Percentiles rank a stretch among this genome's conserved stretches.
These are phyloP conservation scores for Trametes punicea DNA, from an alignment of 768 basidiomycete genomes.

Conservation along the genomic window DNA sequence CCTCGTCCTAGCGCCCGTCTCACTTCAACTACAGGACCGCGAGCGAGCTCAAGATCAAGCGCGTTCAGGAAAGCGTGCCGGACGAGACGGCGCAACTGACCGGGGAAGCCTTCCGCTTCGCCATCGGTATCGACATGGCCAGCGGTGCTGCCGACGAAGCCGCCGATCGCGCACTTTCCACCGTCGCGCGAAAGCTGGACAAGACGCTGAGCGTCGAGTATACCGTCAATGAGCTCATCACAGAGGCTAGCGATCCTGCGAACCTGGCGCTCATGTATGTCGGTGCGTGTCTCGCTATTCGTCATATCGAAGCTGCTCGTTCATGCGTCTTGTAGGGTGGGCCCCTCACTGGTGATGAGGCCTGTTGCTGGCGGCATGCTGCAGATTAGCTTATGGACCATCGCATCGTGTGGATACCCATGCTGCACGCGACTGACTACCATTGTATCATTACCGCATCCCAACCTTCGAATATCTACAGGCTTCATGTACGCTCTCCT, in stretches of 20 bases:
- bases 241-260: slow-evolving; percentile 74
- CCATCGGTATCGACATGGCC: slow-evolving; percentile 56
- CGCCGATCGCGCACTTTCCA: slow-evolving; percentile 82
- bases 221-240: slow-evolving; percentile 89
- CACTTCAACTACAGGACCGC: slow-evolving; percentile 53
- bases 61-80: slow-evolving; percentile 44
- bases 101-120: slow-evolving; percentile 34
- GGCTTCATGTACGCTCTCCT: too few relatives aligned
- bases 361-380: too few relatives aligned
- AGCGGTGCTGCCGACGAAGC: slow-evolving; percentile 76
- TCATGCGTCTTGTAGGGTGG: slow-evolving; percentile 36
- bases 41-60: slow-evolving; percentile 69
- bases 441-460: not conserved
- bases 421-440: not conserved
- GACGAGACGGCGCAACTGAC: slow-evolving; percentile 19
- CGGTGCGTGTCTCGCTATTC: slow-evolving; percentile 42
- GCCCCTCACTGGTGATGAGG: slow-evolving; percentile 37
- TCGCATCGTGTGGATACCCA: too few relatives aligned
- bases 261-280: slow-evolving; percentile 78
- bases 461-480: too few relatives aligned
- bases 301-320: not conserved
- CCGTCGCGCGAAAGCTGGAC: slow-evolving; percentile 80
- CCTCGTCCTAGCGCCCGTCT: not conserved
- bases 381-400: too few relatives aligned
- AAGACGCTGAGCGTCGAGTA: slow-evolving; percentile 87